Evolutionary conservation across 2,329 filamentous ascomycete genomes (phyloP).

Genomic region (Phoma sp.): DNA sequence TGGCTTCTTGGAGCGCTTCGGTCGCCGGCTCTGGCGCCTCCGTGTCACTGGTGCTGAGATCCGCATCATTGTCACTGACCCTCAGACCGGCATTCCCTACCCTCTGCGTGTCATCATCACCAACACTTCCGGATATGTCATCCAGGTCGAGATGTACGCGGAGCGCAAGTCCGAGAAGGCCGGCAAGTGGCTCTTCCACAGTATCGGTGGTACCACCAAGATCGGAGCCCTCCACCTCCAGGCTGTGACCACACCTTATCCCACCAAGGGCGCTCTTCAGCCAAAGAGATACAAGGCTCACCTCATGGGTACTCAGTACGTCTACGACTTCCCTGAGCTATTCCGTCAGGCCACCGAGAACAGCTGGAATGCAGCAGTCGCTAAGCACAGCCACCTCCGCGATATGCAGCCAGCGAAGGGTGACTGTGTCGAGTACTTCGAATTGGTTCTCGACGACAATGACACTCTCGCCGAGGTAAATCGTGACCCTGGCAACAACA

Average conservation of each 20-base stretch:
- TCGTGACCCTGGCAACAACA: conserved; percentile 93
- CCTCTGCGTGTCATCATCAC: conserved; percentile 95
- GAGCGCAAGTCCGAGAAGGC: conserved; percentile 98
- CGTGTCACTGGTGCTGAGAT: conserved; percentile 98
- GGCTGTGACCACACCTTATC: conserved; percentile 88
- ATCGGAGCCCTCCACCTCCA: conserved; percentile 94
- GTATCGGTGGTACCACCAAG: conserved; percentile 92
- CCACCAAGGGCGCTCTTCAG: conserved; percentile 98
- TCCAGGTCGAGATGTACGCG: conserved; percentile 96
- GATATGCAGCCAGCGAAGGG: conserved; percentile 83
- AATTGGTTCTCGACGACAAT: conserved; percentile 92
- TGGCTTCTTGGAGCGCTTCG: conserved; percentile 96
- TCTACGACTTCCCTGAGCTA: conserved; percentile 99
- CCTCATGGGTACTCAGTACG: conserved; percentile 98
- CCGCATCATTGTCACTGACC: conserved; percentile 96
- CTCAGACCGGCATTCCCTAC: conserved; percentile 79
- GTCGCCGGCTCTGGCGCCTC: conserved; percentile 91
- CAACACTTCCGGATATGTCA: conserved; percentile 97
- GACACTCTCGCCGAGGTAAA: conserved; percentile 92
- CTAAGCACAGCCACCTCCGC: conserved; percentile 73
- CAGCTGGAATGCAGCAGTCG: conserved; percentile 80
- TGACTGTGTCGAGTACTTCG: conserved; percentile 91
- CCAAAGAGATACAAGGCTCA: conserved; percentile 99
- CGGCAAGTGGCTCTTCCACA: conserved; percentile 94
- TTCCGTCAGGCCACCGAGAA: conserved; percentile 98